phyloP scores from a whole-genome alignment of 1,284 basidiomycete genomes.

The Irpex rosettiformis region DNA sequence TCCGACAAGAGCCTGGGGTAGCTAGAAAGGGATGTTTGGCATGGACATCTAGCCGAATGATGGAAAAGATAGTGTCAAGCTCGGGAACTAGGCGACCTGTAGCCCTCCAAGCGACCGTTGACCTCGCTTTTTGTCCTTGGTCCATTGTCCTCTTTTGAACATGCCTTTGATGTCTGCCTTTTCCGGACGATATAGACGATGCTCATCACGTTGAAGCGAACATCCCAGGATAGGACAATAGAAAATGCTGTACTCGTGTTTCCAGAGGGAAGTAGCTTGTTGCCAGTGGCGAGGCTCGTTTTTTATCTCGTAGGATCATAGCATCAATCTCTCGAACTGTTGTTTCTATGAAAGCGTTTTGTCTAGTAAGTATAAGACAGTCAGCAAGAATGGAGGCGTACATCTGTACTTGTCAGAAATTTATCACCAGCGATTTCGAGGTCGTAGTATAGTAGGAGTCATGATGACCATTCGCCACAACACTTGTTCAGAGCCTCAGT shows the following conservation, averaged over 20 bases:
- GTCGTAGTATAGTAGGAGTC: too few relatives aligned
- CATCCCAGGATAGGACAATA: constrained; percentile 1
- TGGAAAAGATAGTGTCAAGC: background rate
- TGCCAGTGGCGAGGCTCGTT: background rate
- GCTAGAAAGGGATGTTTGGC: background rate
- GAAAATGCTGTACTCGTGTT: constrained; percentile 1
- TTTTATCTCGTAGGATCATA: background rate
- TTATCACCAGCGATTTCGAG: too few relatives aligned
- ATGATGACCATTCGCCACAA: background rate
- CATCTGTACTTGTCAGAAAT: background rate
- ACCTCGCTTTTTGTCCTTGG: constrained; percentile 1
- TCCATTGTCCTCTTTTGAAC: constrained; percentile 4
- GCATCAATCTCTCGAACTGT: background rate
- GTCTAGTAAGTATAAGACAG: background rate
- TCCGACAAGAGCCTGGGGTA: background rate
- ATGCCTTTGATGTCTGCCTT: background rate
- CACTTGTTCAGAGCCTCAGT: background rate
- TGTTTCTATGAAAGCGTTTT: background rate
- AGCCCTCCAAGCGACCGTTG: background rate
- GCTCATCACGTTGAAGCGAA: background rate
- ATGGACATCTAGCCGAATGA: background rate
- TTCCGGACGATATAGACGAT: background rate
- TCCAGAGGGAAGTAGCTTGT: background rate
- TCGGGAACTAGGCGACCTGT: background rate
- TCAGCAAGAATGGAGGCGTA: background rate